Percentiles rank a stretch among this genome's conserved stretches.
Conservation (phyloP, 2,329 filamentous ascomycete species). For the Apiospora phragmitis region DNA sequence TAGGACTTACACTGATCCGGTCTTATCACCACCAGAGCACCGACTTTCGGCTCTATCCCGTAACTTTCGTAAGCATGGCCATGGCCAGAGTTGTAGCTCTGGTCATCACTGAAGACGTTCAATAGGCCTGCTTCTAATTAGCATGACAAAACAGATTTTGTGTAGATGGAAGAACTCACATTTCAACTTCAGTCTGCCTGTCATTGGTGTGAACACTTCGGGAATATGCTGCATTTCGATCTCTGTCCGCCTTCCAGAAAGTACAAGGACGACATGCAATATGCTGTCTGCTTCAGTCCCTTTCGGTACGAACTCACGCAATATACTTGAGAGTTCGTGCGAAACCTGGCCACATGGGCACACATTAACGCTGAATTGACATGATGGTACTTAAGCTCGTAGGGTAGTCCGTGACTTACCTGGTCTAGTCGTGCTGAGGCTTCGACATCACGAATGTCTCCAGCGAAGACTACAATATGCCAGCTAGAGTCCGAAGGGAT, state of each 20-base stretch:
- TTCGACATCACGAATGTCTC: conserved; percentile 43
- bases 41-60: conserved; percentile 46
- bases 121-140: conserved; percentile 47
- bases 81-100: conserved; percentile 54
- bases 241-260: conserved; percentile 46
- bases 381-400: neutral
- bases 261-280: conserved; percentile 57
- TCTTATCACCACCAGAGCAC: conserved; percentile 54
- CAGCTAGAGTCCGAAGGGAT: conserved; percentile 45
- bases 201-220: conserved; percentile 54
- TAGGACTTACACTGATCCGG: conserved; percentile 60
- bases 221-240: conserved; percentile 56
- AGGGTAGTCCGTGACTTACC: conserved; percentile 22
- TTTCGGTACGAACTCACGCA: conserved; percentile 43
- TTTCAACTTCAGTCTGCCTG: conserved; percentile 55
- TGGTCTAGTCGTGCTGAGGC: conserved; percentile 26
- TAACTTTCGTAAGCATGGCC: conserved; percentile 58
- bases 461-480: conserved; percentile 56
- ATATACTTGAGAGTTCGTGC: conserved; percentile 19
- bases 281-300: conserved; percentile 50
- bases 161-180: conserved; percentile 36
- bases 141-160: neutral
- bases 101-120: conserved; percentile 59
- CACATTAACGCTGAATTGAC: neutral
- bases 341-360: conserved; percentile 22